These are phyloP conservation scores for Fusarium caatingaense DNA, from an alignment of 2,329 filamentous ascomycete species.

Conservation along the genomic window DNA sequence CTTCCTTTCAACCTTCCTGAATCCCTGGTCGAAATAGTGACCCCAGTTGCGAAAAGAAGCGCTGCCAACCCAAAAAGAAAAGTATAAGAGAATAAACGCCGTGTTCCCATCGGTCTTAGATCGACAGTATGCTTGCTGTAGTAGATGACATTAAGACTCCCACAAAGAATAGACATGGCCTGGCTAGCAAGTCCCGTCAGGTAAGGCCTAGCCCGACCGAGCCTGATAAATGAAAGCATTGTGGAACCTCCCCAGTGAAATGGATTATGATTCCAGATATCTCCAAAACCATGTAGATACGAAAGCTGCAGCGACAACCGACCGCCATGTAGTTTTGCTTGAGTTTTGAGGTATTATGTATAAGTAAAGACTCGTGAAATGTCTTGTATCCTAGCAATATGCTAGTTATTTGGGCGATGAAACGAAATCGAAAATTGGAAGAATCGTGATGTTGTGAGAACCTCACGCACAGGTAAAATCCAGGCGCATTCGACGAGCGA, in stretches of 20 bases:
- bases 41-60: conserved; percentile 5
- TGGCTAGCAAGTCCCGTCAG: not conserved
- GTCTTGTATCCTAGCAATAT: not conserved
- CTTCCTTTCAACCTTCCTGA: not conserved
- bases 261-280: not conserved
- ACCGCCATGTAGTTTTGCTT: conserved; percentile 27
- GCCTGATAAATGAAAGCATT: not conserved
- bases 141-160: conserved; percentile 10
- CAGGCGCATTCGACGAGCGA: conserved; percentile 64
- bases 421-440: conserved; percentile 15
- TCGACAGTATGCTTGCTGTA: conserved; percentile 11
- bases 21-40: not conserved
- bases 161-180: not conserved
- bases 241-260: not conserved
- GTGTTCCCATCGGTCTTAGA: conserved; percentile 1
- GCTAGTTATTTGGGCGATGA: not conserved
- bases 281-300: not conserved
- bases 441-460: conserved; percentile 22
- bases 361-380: not conserved
- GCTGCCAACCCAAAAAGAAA: conserved; percentile 1
- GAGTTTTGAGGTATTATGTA: conserved; percentile 13
- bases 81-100: conserved; percentile 26
- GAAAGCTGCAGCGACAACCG: conserved; percentile 4
- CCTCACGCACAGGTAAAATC: conserved; percentile 66
- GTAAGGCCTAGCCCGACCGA: not conserved